phyloP scores from a whole-genome alignment of 257 asterid genomes.

The Solanum okadae region DNA sequence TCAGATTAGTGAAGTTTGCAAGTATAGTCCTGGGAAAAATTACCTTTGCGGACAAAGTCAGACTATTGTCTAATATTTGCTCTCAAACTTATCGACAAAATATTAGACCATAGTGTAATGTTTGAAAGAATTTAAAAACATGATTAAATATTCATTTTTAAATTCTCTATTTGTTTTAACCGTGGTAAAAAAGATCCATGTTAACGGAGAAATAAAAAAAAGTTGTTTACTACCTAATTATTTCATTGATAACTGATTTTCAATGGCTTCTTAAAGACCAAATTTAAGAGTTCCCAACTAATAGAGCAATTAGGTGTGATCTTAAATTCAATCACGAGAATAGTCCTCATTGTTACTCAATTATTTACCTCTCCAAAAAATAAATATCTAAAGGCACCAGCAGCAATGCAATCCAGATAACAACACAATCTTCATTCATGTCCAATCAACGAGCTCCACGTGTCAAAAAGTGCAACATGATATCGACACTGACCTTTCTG shows the following conservation, averaged over 20 bases:
- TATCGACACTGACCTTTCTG: neutral
- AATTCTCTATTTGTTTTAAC: neutral
- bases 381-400: neutral
- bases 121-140: too few species aligned
- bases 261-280: neutral
- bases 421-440: neutral
- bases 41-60: too few species aligned
- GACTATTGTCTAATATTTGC: neutral
- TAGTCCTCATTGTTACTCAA: neutral
- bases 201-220: too few species aligned
- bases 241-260: neutral
- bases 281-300: neutral
- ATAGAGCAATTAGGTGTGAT: neutral
- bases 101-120: too few species aligned
- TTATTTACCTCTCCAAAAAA: neutral
- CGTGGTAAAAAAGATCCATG: neutral
- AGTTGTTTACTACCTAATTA: neutral
- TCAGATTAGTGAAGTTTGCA: neutral
- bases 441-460: constrained; percentile 40
- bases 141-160: too few species aligned
- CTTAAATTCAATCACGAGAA: neutral
- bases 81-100: too few species aligned
- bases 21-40: neutral
- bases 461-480: constrained; percentile 4
- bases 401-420: constrained; percentile 35